Evolutionary conservation across 768 basidiomycete species (phyloP).

Genomic region (Amylocystis lapponica): DNA sequence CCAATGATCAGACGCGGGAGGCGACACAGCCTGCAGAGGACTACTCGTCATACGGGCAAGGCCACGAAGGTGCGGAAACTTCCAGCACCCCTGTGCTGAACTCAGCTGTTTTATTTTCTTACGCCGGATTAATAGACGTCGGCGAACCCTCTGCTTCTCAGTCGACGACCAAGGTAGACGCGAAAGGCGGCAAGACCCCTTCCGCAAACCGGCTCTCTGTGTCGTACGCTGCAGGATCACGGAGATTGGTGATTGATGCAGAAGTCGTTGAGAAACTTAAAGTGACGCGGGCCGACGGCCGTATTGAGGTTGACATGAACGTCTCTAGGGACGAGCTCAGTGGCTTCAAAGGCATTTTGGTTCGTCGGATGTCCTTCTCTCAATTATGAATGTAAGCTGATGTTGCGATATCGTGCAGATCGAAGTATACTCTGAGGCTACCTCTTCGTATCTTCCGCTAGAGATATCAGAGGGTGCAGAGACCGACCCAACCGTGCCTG

Average conservation of each 20-base stretch:
- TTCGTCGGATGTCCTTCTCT: too few relatives aligned
- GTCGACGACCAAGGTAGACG: constrained; percentile 6
- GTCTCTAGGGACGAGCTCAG: constrained; percentile 50
- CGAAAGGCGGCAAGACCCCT: constrained; percentile 38
- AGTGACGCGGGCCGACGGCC: constrained; percentile 76
- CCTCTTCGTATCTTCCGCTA: constrained; percentile 64
- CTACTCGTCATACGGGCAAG: background rate
- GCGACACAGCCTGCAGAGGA: constrained; percentile 12
- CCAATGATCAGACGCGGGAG: constrained; percentile 1
- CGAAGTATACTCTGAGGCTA: constrained; percentile 65
- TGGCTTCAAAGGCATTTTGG: constrained; percentile 69
- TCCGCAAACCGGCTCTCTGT: constrained; percentile 90
- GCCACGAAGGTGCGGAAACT: background rate
- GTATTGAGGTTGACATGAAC: constrained; percentile 75
- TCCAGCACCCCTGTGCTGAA: background rate
- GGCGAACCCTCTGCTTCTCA: constrained; percentile 2
- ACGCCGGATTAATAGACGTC: constrained; percentile 1
- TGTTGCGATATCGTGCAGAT: constrained; percentile 39
- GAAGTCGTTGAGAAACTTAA: constrained; percentile 78
- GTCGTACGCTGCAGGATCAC: constrained; percentile 85
- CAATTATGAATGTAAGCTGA: constrained; percentile 8
- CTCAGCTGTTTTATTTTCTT: background rate
- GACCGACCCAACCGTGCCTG: constrained; percentile 63
- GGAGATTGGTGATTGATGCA: constrained; percentile 85
- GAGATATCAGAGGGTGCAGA: constrained; percentile 40